Evolutionary conservation across 1,284 basidiomycete genomes (phyloP), one percentile per base, ranked within the genome.

Genomic region (Somion occarium): DNA sequence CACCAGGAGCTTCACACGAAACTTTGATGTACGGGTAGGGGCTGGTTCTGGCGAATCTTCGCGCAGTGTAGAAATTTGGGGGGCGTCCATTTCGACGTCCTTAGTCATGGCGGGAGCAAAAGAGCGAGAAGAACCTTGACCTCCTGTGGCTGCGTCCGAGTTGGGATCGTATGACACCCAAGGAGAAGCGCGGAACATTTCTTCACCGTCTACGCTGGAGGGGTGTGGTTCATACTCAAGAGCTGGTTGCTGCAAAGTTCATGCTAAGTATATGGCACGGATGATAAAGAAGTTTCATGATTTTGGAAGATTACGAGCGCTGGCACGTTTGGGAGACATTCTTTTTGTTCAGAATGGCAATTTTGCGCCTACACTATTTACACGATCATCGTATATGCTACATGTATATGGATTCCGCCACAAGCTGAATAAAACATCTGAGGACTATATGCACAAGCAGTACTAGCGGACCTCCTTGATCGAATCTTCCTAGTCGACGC

Each of bases 41-140:
- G 64, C 63, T 1, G 67, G 67, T 20, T 67, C 66, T 3, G 83
- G 80, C 9, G 77, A 74, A 55, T 88, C 86, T 43, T 88, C 84
- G 26, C 73, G 73, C 23, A 90, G 76, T 26, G 82, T 88, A 24
- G 87, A 89, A 49, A 90, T 90, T 59, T 82, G 81, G 38, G 87
- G 87, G 26, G 86, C 84, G 46, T 88, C 88, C 83, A 88, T 88
- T 56, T 85, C 82, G 42, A 66, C 55, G 54, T 70, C 67, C 38
- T 69, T 63, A 47, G 63, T 55, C 38, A 41, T 44, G 50, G 44
- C 26, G 54, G 46, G 49, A 49, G 50, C 48, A 51, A 55, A 44
- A 46, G 52, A 23, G 30, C 48, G 44, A 51, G 55, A 38, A 50
- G 50, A 41, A 27, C 46, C 41, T 42, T 57, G 11, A 15, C 18